Base-by-base conservation (phyloP, 2,329 filamentous ascomycete genomes). In the Clonostachys chloroleuca region DNA sequence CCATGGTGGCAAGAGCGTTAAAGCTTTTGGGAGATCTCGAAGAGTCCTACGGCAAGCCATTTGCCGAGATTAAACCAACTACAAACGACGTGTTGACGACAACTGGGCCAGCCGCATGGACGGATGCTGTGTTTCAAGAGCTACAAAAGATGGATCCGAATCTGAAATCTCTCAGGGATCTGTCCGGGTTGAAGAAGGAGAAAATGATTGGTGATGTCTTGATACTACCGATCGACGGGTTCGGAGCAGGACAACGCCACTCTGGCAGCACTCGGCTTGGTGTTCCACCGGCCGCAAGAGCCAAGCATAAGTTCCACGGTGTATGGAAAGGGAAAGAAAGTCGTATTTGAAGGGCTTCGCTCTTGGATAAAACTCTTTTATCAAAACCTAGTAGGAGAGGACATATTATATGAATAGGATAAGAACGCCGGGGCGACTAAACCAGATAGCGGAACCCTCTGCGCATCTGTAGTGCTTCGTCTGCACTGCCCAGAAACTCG, bases 131-230 rank as follows among this genome's bases (percentile, higher is more conserved):
- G 52, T 99, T 96, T 62, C 50, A 56, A 34, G 52, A 62, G 44
- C 46, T 65, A 40, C 55, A 53, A 41, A 41, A 47, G 42, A 47
- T 49, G 40, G 52, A 61, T 33, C 50, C 53, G 3, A 45, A 42
- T 17, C 40, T 59, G 14, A 55, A 20, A 10, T 20, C 37, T 34
- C 46, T 41, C 12, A 40, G 39, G 10, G 85, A 95, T 62, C 87
- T 91, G 77, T 95, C 92, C 0, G 87, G 88, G 52, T 95, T 97
- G 74, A 84, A 81, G 54, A 75, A 73, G 30, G 80, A 89, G 47
- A 95, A 89, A 71, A 92, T 91, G 61, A 84, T 97, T 16, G 94
- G 94, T 42, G 94, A 99, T 66, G 90, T 96, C 3, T 83, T 96
- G 45, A 85, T 99, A 14, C 71, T 99, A 50, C 94, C 94, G 24